Evolutionary conservation across 192 early-diverging fungal genomes (phyloP), one percentile per base, ranked within the genome.

Genomic region (Radiomyces spectabilis): DNA sequence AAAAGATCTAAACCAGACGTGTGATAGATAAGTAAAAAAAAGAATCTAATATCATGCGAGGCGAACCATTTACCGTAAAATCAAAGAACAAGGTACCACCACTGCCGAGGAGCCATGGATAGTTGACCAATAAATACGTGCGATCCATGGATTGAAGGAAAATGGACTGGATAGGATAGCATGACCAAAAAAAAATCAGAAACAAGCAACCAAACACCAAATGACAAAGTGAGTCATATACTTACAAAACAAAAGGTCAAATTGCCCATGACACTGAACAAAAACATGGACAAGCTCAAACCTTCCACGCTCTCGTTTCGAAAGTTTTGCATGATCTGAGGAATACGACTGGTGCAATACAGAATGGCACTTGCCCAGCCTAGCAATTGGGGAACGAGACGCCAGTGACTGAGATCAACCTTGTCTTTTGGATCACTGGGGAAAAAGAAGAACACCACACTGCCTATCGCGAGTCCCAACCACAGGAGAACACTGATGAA

Each of bases 261-360:
- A 69, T 93, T 93, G 19, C 91, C 91, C 40, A 90, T 45, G 21
- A 89, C 82, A 24, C 82, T 83, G 68, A 89, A 89, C n/a, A 82
- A 56, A 71, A 93, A 93, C 89, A 93, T 91, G 41, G 72, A 72
- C 5, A 87, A 48, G 9, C 82, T 83, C 40, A 93, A 69, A 1
- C 91, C 91, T 61, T 90, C 88, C 3, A 81, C 83, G 13, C 78
- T 81, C 65, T 84, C 76, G 42, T 76, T 76, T 18, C 77, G 60
- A 66, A 75, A 83, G 64, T 91, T 93, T 69, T 86, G 80, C 53
- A 86, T 76, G 41, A 93, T 89, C 59, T 93, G 91, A 5, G 91
- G 91, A 35, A 91, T 74, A 41, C 90, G 78, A 4, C 81, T 76
- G n/a, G 72, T 59, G 30, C 85, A 71, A 53, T 90, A 93, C 19